Evolutionary conservation across 116 monocot species (phyloP).

Genomic region (Trichopus zeylanicus): DNA sequence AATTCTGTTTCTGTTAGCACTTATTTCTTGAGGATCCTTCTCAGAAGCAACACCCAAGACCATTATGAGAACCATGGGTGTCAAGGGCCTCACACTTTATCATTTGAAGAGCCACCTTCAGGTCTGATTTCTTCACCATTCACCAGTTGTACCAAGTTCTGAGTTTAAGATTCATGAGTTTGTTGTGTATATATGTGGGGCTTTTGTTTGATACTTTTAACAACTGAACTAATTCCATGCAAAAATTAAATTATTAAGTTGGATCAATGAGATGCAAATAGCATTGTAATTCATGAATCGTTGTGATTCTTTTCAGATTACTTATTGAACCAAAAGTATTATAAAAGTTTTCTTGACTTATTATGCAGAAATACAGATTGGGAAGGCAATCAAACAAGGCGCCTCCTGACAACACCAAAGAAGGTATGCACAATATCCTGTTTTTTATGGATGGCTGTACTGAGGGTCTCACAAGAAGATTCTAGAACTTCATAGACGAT

Average conservation of each 20-base stretch:
- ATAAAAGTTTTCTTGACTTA: background rate
- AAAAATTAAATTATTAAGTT: too few species aligned
- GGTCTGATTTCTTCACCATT: constrained; percentile 27
- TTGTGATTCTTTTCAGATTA: background rate
- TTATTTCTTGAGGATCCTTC: background rate
- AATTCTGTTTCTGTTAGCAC: background rate
- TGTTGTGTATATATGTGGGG: too few species aligned
- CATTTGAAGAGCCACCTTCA: constrained; percentile 94
- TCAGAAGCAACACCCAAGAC: constrained; percentile 84
- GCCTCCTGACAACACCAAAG: constrained; percentile 27
- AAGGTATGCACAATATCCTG: constrained; percentile 28
- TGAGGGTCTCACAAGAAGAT: too few species aligned
- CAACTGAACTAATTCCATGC: too few species aligned
- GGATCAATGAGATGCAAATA: too few species aligned
- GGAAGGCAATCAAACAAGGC: constrained; percentile 65
- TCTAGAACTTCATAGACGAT: too few species aligned
- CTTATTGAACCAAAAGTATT: background rate
- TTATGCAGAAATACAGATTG: constrained; percentile 71
- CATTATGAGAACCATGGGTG: constrained; percentile 76
- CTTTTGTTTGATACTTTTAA: too few species aligned
- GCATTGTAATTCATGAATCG: too few species aligned
- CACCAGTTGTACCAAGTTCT: background rate
- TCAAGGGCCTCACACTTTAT: constrained; percentile 85
- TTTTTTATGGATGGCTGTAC: background rate
- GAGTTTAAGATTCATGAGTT: background rate